A percentile compares a stretch with the other conserved stretches of the same genome.
phyloP scores from a whole-genome alignment of 257 asterid species.

The Plantago ovata region DNA sequence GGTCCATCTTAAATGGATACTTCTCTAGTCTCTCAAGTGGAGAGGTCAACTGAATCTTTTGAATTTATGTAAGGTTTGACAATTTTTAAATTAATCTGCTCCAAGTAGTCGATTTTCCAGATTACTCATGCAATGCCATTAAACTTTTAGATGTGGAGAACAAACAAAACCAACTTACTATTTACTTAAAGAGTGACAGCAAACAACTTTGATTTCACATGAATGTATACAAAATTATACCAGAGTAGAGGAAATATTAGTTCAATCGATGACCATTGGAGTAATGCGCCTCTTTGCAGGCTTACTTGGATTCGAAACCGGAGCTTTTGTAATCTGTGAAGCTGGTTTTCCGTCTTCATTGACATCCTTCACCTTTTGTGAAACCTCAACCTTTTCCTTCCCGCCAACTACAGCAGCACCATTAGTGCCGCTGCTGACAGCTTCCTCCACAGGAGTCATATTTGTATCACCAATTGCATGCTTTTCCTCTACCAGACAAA shows the following conservation, averaged over 20 bases:
- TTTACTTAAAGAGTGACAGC: too few species aligned
- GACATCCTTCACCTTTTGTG: conserved; percentile 29
- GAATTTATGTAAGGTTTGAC: too few species aligned
- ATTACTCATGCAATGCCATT: too few species aligned
- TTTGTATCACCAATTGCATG: conserved; percentile 24
- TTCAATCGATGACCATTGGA: conserved; percentile 69
- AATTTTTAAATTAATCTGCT: too few species aligned
- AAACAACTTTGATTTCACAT: not conserved
- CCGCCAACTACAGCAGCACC: conserved; percentile 27
- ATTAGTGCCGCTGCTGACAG: conserved; percentile 3
- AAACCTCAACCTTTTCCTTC: conserved; percentile 24
- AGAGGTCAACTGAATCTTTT: too few species aligned
- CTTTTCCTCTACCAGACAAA: conserved; percentile 36
- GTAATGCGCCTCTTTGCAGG: conserved; percentile 73
- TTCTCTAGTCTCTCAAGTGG: too few species aligned
- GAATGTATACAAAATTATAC: not conserved
- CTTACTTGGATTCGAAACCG: conserved; percentile 34
- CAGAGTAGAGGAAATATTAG: conserved; percentile 2
- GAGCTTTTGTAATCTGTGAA: conserved; percentile 26
- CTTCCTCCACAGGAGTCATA: conserved; percentile 20
- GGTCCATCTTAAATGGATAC: too few species aligned
- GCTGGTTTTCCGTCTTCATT: conserved; percentile 29
- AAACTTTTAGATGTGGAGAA: too few species aligned
- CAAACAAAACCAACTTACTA: too few species aligned
- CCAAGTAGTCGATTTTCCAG: too few species aligned